Percentiles rank a stretch among this genome's conserved stretches.
Conservation (phyloP, 2,329 filamentous ascomycete genomes). For the Neofusicoccum cordaticola region DNA sequence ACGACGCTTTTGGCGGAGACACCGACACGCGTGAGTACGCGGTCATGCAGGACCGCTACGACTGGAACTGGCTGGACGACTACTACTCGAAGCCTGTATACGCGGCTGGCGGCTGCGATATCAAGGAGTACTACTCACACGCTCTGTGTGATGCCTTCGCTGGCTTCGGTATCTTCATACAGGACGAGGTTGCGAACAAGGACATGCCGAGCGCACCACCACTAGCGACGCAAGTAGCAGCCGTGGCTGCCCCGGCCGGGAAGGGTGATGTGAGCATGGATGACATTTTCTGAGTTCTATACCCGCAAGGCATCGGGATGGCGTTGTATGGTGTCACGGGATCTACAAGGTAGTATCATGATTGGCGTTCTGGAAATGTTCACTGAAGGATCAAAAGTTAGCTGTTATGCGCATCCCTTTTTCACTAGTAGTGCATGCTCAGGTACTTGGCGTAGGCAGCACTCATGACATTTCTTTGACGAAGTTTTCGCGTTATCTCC, state of each 20-base stretch:
- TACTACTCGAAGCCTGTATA: conserved; percentile 64
- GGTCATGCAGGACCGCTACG: conserved; percentile 66
- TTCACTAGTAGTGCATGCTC: too few relatives aligned
- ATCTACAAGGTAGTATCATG: background rate
- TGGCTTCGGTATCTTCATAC: conserved; percentile 82
- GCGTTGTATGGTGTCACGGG: background rate
- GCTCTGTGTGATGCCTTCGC: conserved; percentile 87
- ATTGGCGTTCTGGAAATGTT: background rate
- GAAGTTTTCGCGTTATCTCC: too few relatives aligned
- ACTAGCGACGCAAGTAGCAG: conserved; percentile 37
- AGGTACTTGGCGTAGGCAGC: too few relatives aligned
- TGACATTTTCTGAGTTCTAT: conserved; percentile 37
- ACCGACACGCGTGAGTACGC: conserved; percentile 66
- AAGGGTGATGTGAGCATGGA: conserved; percentile 49
- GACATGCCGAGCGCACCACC: conserved; percentile 35
- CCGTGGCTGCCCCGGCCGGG: conserved; percentile 55
- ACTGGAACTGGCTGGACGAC: conserved; percentile 69
- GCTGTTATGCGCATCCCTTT: too few relatives aligned
- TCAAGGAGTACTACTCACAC: conserved; percentile 76
- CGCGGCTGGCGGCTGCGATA: conserved; percentile 76
- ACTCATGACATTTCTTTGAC: too few relatives aligned
- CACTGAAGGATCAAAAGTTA: too few relatives aligned
- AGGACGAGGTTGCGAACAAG: conserved; percentile 60
- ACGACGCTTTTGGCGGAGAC: conserved; percentile 84
- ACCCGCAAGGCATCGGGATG: background rate